These are phyloP conservation scores for Sclerotinia nivalis DNA, from an alignment of 2,329 filamentous ascomycete genomes.

Conservation along the genomic window DNA sequence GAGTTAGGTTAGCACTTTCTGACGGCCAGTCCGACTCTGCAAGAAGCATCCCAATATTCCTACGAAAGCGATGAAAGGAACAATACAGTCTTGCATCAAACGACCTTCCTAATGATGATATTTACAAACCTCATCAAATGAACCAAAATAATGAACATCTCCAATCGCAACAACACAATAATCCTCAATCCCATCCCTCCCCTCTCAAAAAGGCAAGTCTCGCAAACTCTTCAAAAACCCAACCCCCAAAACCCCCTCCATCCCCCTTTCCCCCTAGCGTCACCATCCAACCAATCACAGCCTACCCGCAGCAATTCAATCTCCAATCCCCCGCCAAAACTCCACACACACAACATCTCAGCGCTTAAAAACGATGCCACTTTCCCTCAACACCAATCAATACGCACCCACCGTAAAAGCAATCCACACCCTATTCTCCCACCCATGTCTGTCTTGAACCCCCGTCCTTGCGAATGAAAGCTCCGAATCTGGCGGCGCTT, in stretches of 20 bases:
- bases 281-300: not conserved
- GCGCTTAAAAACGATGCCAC: conserved; percentile 13
- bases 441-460: not conserved
- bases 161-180: not conserved
- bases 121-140: not conserved
- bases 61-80: not conserved
- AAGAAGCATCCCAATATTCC: not conserved
- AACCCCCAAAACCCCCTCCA: not conserved
- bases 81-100: not conserved
- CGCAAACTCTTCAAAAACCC: too few species aligned
- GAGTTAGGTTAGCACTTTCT: not conserved
- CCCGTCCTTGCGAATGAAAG: not conserved
- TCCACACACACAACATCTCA: not conserved
- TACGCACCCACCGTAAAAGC: not conserved
- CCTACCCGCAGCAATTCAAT: not conserved
- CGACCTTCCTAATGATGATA: not conserved
- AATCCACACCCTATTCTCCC: not conserved
- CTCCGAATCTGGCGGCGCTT: conserved; percentile 21
- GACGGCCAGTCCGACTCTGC: not conserved
- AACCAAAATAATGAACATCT: not conserved
- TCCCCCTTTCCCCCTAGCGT: not conserved
- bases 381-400: not conserved
- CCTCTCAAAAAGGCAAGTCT: not conserved
- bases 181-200: not conserved
- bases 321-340: conserved; percentile 5